These are phyloP conservation scores for Colletotrichum limetticola DNA, from an alignment of 2,329 filamentous ascomycete species.

Conservation along the genomic window DNA sequence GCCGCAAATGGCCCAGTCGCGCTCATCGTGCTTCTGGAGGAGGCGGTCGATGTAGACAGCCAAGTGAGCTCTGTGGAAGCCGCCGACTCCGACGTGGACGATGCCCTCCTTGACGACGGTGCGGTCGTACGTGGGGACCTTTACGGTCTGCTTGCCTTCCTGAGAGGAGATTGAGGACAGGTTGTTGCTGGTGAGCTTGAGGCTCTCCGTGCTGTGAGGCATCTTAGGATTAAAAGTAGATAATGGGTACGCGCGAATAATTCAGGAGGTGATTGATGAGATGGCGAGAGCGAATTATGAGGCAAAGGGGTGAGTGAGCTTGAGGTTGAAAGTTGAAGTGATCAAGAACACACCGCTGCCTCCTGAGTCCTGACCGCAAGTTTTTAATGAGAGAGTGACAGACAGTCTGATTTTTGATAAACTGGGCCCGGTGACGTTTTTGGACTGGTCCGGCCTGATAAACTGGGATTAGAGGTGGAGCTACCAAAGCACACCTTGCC, in stretches of 20 bases:
- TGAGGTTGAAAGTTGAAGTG: neutral
- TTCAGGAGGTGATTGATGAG: neutral
- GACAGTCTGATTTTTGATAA: neutral
- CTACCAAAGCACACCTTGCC: neutral
- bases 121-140: conserved; percentile 56
- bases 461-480: neutral
- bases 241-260: neutral
- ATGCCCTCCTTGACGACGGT: conserved; percentile 61
- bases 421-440: neutral
- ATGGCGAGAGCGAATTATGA: neutral
- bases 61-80: conserved; percentile 65
- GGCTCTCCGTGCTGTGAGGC: conserved; percentile 35
- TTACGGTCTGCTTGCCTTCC: conserved; percentile 31
- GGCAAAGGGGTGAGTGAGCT: neutral
- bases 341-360: neutral
- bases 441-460: neutral
- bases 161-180: conserved; percentile 28
- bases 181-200: conserved; percentile 32
- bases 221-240: conserved; percentile 16
- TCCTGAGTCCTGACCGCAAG: neutral
- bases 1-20: conserved; percentile 62
- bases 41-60: conserved; percentile 62
- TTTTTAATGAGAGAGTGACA: neutral
- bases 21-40: conserved; percentile 56
- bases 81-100: conserved; percentile 64